Evolutionary conservation across 2,329 filamentous ascomycete species (phyloP), one percentile per base, ranked within the genome.

Genomic region (Paecilomyces dactylethromorphus): DNA sequence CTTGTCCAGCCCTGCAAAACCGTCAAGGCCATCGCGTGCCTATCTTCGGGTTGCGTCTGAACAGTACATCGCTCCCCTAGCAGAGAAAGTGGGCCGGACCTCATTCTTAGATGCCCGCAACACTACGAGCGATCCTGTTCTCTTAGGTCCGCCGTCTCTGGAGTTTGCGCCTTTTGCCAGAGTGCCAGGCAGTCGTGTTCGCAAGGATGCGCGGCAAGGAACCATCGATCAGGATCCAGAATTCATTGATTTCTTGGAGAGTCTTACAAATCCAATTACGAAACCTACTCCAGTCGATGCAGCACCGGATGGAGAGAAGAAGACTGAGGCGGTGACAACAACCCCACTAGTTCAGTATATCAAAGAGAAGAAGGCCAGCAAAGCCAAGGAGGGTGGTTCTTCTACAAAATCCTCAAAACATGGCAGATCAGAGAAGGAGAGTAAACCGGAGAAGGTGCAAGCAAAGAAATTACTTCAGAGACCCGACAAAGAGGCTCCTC

Each of bases 161-260:
- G 92, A 96, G 68, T 90, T 90, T 68, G 86, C 92, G 18, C 84
- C 89, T 0, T 96, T 92, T 76, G 90, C 91, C 64, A 92, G 92
- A 68, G 84, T 91, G 1, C 91, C 93, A 1, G 85, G 84, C 60
- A 84, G 82, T 35, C 91, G 90, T 71, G 84, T 85, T 55, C 87
- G 91, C 33, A 84, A 86, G 57, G 94, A 99, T 78, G 86, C 87
- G 56, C 87, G 92, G 13, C 91, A 96, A 72, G 94, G 93, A 56
- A 96, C 92, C 2, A 97, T 99, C 65, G 94, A 99, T 68, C 92
- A 96, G 71, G 94, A 99, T 69, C 87, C 91, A 0, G 94, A 97
- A 66, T 99, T 97, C 67, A 95, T 97, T 79, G 86, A 87, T 26
- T 99, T 97, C 71, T 82, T 99, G 7, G 90, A 95, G 72, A 89